Evolutionary conservation across 2,329 filamentous ascomycete species (phyloP), one percentile per base, ranked within the genome.

Genomic region (Paecilomyces sp.): DNA sequence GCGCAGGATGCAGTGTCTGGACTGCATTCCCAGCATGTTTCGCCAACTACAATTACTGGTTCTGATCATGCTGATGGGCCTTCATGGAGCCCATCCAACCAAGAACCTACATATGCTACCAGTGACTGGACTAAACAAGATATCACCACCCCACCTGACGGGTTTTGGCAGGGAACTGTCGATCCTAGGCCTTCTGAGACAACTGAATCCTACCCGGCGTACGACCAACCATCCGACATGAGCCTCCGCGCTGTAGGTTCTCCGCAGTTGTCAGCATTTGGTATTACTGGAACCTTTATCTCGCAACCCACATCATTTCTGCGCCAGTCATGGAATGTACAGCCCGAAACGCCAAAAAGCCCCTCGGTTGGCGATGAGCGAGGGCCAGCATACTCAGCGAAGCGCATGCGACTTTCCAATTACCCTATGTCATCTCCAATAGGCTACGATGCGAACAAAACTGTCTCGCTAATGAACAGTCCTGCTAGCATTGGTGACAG

Each of bases 231-330:
- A 1, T 63, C 63, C 3, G 67, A 69, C 47, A 66, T 67, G 18
- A 31, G 34, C 52, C 52, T 34, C 34, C 28, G 22, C 51, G 68
- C 57, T 28, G 66, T 68, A 1, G 67, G 65, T 22, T 62, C 72
- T 22, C 59, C 64, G 3, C 64, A 65, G n/a, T 61, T 73, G 3
- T 63, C 67, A 18, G 60, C 65, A 6, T 72, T 74, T 52, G 62
- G 61, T n/a, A 71, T 74, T 25, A 68, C 71, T 25, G 63, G 69
- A 31, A 70, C 64, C 52, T 64, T 67, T 1, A 69, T 74, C 3
- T 69, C 73, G 3, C 70, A 72, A 54, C 70, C 72, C 33, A 67
- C 72, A 2, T 76, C 76, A 1, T 76, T 71, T 56, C 62, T 74
- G 36, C 72, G 70, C 6, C 68, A 70, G 15, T 62, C 70, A 4